Percentiles rank a stretch among this genome's conserved stretches.
phyloP scores from a whole-genome alignment of 2,329 filamentous ascomycete species.

The Colletotrichum tofieldiae region DNA sequence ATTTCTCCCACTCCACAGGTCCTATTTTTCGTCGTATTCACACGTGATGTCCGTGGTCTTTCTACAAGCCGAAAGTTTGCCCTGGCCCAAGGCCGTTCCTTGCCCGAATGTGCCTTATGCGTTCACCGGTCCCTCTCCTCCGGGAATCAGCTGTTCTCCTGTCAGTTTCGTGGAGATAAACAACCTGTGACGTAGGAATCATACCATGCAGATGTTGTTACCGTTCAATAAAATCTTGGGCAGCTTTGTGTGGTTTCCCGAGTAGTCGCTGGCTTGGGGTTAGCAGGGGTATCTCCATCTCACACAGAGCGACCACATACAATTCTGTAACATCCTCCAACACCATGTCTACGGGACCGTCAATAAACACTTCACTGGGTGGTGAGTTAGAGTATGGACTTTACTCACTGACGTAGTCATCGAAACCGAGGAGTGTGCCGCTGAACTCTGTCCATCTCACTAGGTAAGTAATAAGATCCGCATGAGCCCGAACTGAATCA shows the following conservation, averaged over 20 bases:
- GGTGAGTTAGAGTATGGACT: background rate
- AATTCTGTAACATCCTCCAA: constrained; percentile 97
- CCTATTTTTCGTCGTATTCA: background rate
- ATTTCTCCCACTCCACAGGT: background rate
- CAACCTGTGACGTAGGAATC: constrained; percentile 42
- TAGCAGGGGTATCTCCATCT: constrained; percentile 42
- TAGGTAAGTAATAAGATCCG: constrained; percentile 13
- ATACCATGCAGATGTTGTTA: constrained; percentile 99
- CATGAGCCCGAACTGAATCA: too few relatives aligned
- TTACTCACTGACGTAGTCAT: constrained; percentile 99
- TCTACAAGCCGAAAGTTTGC: background rate
- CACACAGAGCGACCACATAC: constrained; percentile 65
- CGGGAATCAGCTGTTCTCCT: constrained; percentile 78
- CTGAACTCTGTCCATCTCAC: constrained; percentile 81
- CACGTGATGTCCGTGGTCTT: background rate
- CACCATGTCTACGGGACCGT: constrained; percentile 85
- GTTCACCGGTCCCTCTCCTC: constrained; percentile 77
- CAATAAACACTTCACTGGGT: constrained; percentile 33
- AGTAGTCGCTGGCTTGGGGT: constrained; percentile 81
- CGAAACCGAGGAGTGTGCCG: constrained; percentile 93
- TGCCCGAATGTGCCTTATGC: constrained; percentile 11
- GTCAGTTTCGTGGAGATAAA: constrained; percentile 30
- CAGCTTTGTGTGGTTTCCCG: constrained; percentile 88
- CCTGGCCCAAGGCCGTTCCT: background rate
- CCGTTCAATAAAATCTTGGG: constrained; percentile 96